Evolutionary conservation across 1,284 basidiomycete genomes (phyloP).

Genomic region (Pseudozyma thailandica): DNA sequence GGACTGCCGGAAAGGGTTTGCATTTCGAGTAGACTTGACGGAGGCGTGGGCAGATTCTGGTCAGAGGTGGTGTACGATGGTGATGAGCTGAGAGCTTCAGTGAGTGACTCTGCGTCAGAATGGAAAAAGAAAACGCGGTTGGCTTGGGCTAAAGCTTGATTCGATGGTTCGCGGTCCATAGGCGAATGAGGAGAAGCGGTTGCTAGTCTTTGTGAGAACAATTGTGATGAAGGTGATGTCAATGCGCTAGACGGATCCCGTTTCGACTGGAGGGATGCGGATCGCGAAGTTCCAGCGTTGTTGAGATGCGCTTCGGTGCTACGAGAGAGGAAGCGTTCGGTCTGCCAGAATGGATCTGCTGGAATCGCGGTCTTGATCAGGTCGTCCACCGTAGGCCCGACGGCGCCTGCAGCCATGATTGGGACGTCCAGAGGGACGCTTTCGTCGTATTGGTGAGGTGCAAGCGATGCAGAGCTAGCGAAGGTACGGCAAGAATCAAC

Average conservation of each 20-base stretch:
- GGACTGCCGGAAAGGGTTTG: conserved; percentile 5
- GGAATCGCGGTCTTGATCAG: conserved; percentile 18
- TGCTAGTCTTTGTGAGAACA: conserved; percentile 6
- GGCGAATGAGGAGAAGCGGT: conserved; percentile 1
- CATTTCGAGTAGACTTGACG: not conserved
- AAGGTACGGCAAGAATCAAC: conserved; percentile 8
- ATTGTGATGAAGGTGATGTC: conserved; percentile 13
- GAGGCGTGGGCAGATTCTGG: not conserved
- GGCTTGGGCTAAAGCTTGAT: not conserved
- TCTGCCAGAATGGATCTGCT: conserved; percentile 23
- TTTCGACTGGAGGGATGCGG: conserved; percentile 14
- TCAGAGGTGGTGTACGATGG: not conserved
- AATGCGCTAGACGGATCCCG: conserved; percentile 6
- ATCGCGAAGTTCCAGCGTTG: conserved; percentile 10
- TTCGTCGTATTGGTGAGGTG: not conserved
- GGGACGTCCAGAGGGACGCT: conserved; percentile 24
- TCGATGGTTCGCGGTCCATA: not conserved
- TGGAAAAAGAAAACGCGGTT: conserved; percentile 11
- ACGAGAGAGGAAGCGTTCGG: conserved; percentile 1
- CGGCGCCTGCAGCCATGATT: conserved; percentile 30
- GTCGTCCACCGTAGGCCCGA: conserved; percentile 26
- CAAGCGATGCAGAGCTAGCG: not conserved
- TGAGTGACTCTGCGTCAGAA: conserved; percentile 17
- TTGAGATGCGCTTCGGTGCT: not conserved
- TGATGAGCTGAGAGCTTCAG: conserved; percentile 3